Percentiles rank a stretch among this genome's conserved stretches.
Evolutionary conservation across 805 yeast species (phyloP).

Genomic region (Metschnikowia noctiluminum): DNA sequence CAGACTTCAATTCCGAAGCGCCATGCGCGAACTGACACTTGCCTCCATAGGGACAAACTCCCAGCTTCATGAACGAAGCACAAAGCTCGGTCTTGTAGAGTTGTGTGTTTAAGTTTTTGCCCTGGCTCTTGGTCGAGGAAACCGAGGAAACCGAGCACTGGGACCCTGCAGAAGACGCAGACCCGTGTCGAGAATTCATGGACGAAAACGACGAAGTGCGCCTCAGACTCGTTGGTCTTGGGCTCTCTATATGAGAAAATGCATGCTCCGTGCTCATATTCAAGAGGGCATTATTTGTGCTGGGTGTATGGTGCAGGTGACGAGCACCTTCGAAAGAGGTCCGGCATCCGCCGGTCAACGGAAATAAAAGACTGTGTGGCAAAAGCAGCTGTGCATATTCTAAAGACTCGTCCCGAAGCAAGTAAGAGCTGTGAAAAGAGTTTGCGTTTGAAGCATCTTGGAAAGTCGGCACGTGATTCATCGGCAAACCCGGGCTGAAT

Average conservation of each 20-base stretch:
- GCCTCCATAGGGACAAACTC: slow-evolving; percentile 78
- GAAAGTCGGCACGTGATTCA: not conserved
- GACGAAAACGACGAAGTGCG: slow-evolving; percentile 4
- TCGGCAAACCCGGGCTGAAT: not conserved
- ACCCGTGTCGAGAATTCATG: slow-evolving; percentile 8
- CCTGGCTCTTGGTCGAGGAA: not conserved
- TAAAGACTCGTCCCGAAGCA: slow-evolving; percentile 23
- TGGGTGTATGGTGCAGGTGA: too few species aligned
- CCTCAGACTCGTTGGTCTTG: slow-evolving; percentile 5
- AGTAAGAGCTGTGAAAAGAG: slow-evolving; percentile 12
- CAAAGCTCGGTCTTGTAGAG: slow-evolving; percentile 90
- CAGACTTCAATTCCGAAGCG: slow-evolving; percentile 63
- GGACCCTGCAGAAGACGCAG: slow-evolving; percentile 8
- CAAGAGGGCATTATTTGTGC: too few species aligned
- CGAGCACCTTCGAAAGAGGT: not conserved
- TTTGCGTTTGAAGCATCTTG: not conserved
- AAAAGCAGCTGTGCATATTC: slow-evolving; percentile 23
- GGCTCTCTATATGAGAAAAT: not conserved
- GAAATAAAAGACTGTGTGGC: slow-evolving; percentile 24
- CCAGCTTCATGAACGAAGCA: slow-evolving; percentile 65
- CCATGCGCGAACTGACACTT: slow-evolving; percentile 98
- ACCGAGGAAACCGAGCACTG: not conserved
- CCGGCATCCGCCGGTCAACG: slow-evolving; percentile 27
- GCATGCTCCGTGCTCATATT: not conserved
- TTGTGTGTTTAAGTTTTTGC: slow-evolving; percentile 47